Base-by-base conservation (phyloP, 2,329 filamentous ascomycete genomes). In the Leptographium procerum region DNA sequence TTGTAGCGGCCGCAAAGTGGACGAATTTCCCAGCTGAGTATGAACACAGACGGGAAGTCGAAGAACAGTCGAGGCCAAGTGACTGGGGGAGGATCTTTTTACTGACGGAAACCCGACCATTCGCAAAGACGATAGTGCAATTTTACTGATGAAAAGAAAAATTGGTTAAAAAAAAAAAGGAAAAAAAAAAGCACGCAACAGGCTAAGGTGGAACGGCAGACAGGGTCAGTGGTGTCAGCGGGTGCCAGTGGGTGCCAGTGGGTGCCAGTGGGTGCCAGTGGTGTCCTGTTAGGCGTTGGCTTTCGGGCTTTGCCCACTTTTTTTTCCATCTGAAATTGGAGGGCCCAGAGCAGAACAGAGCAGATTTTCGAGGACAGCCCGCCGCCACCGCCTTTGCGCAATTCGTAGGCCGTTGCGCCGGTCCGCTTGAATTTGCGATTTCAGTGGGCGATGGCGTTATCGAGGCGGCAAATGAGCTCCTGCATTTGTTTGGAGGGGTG, bases 101-200 rank as follows among this genome's bases (percentile, higher is more conserved):
- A 40, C 31, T 26, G 52, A 54, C 52, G 52, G 52, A 54, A 54
- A 54, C 22, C 52, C 52, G 52, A 54, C 52, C 36, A 9, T 29
- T 13, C 1, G 47, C 22, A 50, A 10, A 43, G 11, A 19, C 24
- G 14, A 29, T 19, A 50, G 26, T 16, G 26, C 24, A 19, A 5
- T 29, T n/a, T n/a, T n/a, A n/a, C n/a, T 28, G 11, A 7, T 4
- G 3, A 14, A 13, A 7, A 28, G 29, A 28, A 50, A 33, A 31
- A 29, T 29, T 28, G 11, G 9, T 4, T 2, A 14, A 13, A 7
- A 28, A 50, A 28, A 50, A 33, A 31, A 29, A 16, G 16, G 19
- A 29, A 22, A 52, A 29, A 9, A 28, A 48, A 59, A 61, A 61
- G 60, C 60, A 61, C 60, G 60, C 58, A 61, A 61, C 58, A 55